Conservation (phyloP, 1,284 basidiomycete species). For the Spongiforma sp. region DNA sequence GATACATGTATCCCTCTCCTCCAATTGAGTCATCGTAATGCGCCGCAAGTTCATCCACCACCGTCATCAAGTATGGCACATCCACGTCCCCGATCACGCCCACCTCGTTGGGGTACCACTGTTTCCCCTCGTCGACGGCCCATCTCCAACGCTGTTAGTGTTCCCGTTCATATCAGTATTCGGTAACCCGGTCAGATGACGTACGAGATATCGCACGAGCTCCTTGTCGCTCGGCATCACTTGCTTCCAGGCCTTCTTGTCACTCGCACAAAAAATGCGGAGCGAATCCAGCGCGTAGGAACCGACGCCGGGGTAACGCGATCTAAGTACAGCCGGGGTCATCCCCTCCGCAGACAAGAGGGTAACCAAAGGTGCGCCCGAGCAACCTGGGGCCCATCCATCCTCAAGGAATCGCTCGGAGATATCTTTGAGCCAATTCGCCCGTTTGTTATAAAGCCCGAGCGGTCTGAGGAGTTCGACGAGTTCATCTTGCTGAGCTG, state of each 20-base stretch:
- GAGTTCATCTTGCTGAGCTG: slow-evolving; percentile 43
- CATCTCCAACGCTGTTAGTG: slow-evolving; percentile 62
- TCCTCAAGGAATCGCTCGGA: slow-evolving; percentile 52
- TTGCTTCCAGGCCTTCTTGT: slow-evolving; percentile 54
- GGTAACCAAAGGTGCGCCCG: neutral
- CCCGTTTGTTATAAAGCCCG: slow-evolving; percentile 58
- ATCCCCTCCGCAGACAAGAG: neutral
- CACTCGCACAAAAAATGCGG: slow-evolving; percentile 59
- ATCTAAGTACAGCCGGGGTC: slow-evolving; percentile 48
- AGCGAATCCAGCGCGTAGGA: slow-evolving; percentile 72
- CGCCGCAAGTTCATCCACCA: slow-evolving; percentile 43
- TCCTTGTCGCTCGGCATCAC: slow-evolving; percentile 69
- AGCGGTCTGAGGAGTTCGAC: slow-evolving; percentile 50
- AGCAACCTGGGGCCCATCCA: slow-evolving; percentile 34
- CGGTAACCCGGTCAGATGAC: slow-evolving; percentile 22
- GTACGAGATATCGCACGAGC: slow-evolving; percentile 59
- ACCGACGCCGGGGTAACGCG: slow-evolving; percentile 62
- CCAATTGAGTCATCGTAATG: slow-evolving; percentile 31
- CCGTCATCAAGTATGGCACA: slow-evolving; percentile 40
- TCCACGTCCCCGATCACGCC: slow-evolving; percentile 45
- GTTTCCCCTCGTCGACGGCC: slow-evolving; percentile 52
- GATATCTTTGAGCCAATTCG: slow-evolving; percentile 54
- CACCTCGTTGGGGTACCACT: slow-evolving; percentile 49
- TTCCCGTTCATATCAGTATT: neutral
- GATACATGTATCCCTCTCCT: slow-evolving; percentile 44